Percentiles rank a stretch among this genome's conserved stretches.
phyloP scores from a whole-genome alignment of 192 early-diverging fungal species.

The Geosiphon pyriformis region DNA sequence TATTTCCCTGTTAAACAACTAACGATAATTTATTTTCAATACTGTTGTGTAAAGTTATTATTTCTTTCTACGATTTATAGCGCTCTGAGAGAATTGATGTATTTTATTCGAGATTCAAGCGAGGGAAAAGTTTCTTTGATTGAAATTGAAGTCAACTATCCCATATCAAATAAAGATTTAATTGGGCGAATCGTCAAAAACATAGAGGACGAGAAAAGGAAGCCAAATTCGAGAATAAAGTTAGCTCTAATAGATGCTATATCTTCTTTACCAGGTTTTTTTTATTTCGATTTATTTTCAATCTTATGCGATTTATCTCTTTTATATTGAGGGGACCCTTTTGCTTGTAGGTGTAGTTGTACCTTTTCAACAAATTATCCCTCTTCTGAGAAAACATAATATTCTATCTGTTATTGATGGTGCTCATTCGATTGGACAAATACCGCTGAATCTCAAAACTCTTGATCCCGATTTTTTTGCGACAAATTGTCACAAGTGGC shows the following conservation, averaged over 20 bases:
- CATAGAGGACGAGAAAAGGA: constrained; percentile 29
- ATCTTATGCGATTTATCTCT: background rate
- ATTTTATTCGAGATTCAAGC: constrained; percentile 39
- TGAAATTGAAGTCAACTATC: constrained; percentile 39
- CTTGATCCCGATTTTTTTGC: constrained; percentile 62
- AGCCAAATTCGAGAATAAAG: constrained; percentile 28
- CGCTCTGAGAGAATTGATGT: constrained; percentile 40
- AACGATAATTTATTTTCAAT: background rate
- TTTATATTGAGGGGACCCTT: too few species aligned
- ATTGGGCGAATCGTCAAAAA: constrained; percentile 27
- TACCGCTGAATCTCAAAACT: constrained; percentile 49
- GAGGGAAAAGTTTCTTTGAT: constrained; percentile 31
- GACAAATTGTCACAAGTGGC: constrained; percentile 68
- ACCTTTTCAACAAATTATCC: constrained; percentile 38
- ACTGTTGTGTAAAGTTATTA: constrained; percentile 24
- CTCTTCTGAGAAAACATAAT: constrained; percentile 34
- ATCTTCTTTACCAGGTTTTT: constrained; percentile 43
- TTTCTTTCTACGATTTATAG: constrained; percentile 54
- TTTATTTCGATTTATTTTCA: background rate
- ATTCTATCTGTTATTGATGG: constrained; percentile 61
- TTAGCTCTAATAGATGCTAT: constrained; percentile 47
- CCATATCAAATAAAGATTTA: constrained; percentile 37
- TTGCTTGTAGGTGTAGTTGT: constrained; percentile 46
- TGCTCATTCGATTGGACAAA: constrained; percentile 64
- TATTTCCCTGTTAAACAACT: too few species aligned